Percentiles rank a stretch among this genome's conserved stretches.
phyloP scores from a whole-genome alignment of 768 basidiomycete species.

The Trametopsis cervina region DNA sequence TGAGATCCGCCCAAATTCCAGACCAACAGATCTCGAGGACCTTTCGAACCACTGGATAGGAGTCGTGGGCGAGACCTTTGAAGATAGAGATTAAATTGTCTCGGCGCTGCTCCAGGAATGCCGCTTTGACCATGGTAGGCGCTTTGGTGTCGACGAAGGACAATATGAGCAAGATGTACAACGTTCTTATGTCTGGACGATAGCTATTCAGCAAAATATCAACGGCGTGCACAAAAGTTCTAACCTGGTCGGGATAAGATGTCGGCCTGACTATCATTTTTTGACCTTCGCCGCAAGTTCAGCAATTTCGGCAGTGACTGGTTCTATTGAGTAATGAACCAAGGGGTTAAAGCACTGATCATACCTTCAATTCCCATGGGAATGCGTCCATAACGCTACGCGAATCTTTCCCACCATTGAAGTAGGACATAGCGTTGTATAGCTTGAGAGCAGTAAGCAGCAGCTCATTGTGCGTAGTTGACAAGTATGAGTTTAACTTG shows the following conservation, averaged over 20 bases:
- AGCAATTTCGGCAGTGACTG: constrained; percentile 64
- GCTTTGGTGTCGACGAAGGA: constrained; percentile 56
- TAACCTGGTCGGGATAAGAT: constrained; percentile 52
- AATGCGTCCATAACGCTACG: constrained; percentile 60
- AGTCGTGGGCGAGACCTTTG: constrained; percentile 63
- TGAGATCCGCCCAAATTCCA: constrained; percentile 68
- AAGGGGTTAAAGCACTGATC: constrained; percentile 5
- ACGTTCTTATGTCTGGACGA: constrained; percentile 66
- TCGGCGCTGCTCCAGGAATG: constrained; percentile 66
- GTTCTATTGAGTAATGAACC: constrained; percentile 2
- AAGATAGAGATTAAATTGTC: constrained; percentile 64
- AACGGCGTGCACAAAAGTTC: constrained; percentile 11
- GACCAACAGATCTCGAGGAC: constrained; percentile 74
- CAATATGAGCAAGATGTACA: constrained; percentile 65
- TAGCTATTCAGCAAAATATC: not conserved
- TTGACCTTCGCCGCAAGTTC: constrained; percentile 60
- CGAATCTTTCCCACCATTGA: constrained; percentile 60
- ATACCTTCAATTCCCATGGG: constrained; percentile 74
- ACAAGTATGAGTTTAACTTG: constrained; percentile 55
- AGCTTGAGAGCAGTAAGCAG: constrained; percentile 61
- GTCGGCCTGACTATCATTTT: constrained; percentile 31
- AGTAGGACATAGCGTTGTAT: constrained; percentile 52
- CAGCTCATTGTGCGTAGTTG: constrained; percentile 56
- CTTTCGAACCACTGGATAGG: constrained; percentile 50
- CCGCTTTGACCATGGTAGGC: constrained; percentile 45